Conservation (phyloP, 2,329 filamentous ascomycete species). For the Cladorrhinum sp. region DNA sequence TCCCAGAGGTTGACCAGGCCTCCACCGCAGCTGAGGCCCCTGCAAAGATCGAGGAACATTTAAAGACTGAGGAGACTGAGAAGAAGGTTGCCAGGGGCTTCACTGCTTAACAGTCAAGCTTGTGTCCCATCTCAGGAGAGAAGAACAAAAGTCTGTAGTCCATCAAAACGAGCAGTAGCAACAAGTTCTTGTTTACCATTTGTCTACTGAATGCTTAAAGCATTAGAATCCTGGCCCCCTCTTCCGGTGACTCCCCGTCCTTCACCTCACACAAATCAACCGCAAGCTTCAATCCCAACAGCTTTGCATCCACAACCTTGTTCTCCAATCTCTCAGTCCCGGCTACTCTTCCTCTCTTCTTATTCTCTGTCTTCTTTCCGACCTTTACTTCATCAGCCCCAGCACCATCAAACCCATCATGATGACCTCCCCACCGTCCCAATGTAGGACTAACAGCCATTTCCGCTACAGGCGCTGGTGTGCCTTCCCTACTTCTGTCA, state of each 20-base stretch:
- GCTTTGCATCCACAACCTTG: constrained; percentile 14
- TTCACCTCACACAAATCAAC: constrained; percentile 22
- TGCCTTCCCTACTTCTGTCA: neutral
- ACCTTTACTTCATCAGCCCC: neutral
- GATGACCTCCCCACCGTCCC: constrained; percentile 25
- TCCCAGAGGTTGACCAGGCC: neutral
- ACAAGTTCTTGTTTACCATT: neutral
- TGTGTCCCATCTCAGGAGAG: no score
- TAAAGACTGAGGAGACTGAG: neutral
- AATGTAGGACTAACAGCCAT: constrained; percentile 26
- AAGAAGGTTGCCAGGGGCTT: neutral
- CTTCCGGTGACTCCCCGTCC: neutral
- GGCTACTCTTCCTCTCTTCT: constrained; percentile 28
- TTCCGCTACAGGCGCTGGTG: constrained; percentile 16
- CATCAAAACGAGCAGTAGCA: constrained; percentile 16
- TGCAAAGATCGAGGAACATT: neutral
- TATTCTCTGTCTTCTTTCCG: neutral
- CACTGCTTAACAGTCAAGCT: neutral
- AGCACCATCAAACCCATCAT: neutral
- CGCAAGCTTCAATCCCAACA: constrained; percentile 24
- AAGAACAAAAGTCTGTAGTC: constrained; percentile 4
- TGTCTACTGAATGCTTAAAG: no score
- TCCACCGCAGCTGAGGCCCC: neutral
- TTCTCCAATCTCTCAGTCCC: neutral
- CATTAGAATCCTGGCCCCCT: constrained; percentile 25